phyloP scores from a whole-genome alignment of 2,329 filamentous ascomycete species.

The Talaromyces sp. region DNA sequence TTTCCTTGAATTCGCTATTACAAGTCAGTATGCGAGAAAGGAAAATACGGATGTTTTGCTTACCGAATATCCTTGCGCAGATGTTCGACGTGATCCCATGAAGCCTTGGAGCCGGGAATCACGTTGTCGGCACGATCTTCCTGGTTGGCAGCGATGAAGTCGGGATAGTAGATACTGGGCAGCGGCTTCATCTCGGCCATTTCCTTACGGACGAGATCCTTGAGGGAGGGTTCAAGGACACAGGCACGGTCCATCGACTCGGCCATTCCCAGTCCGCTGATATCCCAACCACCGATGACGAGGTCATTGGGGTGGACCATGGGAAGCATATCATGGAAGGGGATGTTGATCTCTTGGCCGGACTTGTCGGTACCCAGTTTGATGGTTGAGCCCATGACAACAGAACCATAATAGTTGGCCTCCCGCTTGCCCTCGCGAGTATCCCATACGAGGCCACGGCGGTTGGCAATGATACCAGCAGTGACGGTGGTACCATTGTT shows the following conservation, averaged over 20 bases:
- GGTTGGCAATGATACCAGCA: constrained; percentile 94
- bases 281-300: constrained; percentile 94
- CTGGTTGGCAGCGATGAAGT: constrained; percentile 99
- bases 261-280: constrained; percentile 82
- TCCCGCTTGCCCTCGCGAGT: constrained; percentile 80
- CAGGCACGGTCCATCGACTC: constrained; percentile 92
- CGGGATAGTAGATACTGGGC: constrained; percentile 95
- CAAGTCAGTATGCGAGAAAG: not conserved
- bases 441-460: constrained; percentile 79
- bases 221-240: constrained; percentile 92
- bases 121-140: constrained; percentile 93
- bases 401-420: constrained; percentile 97
- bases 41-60: constrained; percentile 20
- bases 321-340: constrained; percentile 87
- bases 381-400: constrained; percentile 94
- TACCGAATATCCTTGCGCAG: constrained; percentile 87
- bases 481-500: constrained; percentile 98
- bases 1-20: constrained; percentile 75
- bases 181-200: constrained; percentile 84
- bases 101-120: constrained; percentile 76
- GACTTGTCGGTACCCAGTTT: constrained; percentile 92
- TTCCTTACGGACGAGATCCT: constrained; percentile 84
- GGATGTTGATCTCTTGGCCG: constrained; percentile 86
- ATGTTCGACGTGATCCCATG: constrained; percentile 81
- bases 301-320: constrained; percentile 98